A percentile compares a stretch with the other conserved stretches of the same genome.
Evolutionary conservation across 164 flowering plant species (phyloP).

Genomic region (Saururus chinensis): DNA sequence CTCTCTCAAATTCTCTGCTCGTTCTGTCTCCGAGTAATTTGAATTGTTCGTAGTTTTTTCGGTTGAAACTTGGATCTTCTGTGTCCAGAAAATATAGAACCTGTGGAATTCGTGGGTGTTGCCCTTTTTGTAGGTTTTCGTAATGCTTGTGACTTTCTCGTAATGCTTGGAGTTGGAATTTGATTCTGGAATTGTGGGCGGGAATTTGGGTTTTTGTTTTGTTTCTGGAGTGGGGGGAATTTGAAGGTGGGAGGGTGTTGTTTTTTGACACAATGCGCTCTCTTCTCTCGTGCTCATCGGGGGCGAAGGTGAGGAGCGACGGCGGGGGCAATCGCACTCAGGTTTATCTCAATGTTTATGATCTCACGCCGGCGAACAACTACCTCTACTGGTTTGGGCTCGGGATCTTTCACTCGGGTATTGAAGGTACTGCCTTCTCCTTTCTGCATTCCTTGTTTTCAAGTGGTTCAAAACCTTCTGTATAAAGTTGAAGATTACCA

Average conservation of each 20-base stretch:
- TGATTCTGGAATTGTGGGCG: too few species aligned
- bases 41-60: too few species aligned
- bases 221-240: not conserved
- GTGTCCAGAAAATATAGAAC: too few species aligned
- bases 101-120: too few species aligned
- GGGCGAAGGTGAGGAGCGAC: constrained; percentile 26
- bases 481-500: not conserved
- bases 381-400: constrained; percentile 90
- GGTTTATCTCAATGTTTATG: constrained; percentile 84
- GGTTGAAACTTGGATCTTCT: too few species aligned
- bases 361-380: constrained; percentile 79
- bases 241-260: constrained; percentile 6
- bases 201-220: too few species aligned
- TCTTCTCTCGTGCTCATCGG: constrained; percentile 24
- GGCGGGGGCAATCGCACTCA: constrained; percentile 24
- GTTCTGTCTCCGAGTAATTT: too few species aligned
- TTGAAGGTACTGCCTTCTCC: constrained; percentile 51
- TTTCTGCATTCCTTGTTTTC: not conserved
- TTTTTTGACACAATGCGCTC: constrained; percentile 34
- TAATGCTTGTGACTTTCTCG: too few species aligned
- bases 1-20: too few species aligned
- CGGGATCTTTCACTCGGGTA: constrained; percentile 87
- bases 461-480: not conserved
- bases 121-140: too few species aligned
- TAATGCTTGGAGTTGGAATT: too few species aligned